Evolutionary conservation across 305 asterid species (phyloP).

Genomic region (Solanum chacoense): DNA sequence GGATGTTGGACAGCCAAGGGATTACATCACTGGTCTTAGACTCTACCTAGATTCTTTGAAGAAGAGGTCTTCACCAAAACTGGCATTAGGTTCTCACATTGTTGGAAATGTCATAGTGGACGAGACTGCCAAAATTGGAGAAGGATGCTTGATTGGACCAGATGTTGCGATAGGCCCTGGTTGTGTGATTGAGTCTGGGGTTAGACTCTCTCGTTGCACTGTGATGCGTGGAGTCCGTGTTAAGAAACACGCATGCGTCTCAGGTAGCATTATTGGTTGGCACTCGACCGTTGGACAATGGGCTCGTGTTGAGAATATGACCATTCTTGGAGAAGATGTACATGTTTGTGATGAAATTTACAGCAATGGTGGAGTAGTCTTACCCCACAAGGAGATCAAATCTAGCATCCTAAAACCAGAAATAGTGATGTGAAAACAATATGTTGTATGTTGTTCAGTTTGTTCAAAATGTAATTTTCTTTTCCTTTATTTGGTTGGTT

Average conservation of each 20-base stretch:
- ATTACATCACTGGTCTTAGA: slow-evolving; percentile 70
- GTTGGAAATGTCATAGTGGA: slow-evolving; percentile 83
- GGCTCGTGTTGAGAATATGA: slow-evolving; percentile 97
- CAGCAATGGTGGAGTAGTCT: slow-evolving; percentile 86
- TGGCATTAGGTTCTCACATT: slow-evolving; percentile 59
- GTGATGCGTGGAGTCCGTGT: slow-evolving; percentile 86
- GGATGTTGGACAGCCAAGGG: slow-evolving; percentile 94
- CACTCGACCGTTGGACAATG: slow-evolving; percentile 91
- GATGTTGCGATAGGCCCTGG: slow-evolving; percentile 89
- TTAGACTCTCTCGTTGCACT: slow-evolving; percentile 84
- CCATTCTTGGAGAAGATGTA: slow-evolving; percentile 87
- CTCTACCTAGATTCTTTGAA: slow-evolving; percentile 69
- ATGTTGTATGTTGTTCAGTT: slow-evolving; percentile 8
- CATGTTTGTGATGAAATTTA: slow-evolving; percentile 84
- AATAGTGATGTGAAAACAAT: slow-evolving; percentile 60
- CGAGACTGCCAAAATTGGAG: slow-evolving; percentile 80
- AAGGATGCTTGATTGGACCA: slow-evolving; percentile 90
- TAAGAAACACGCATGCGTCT: slow-evolving; percentile 77
- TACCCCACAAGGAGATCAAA: slow-evolving; percentile 96
- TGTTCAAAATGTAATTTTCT: slow-evolving; percentile 5
- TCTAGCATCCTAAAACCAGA: slow-evolving; percentile 90
- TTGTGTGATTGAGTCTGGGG: slow-evolving; percentile 75
- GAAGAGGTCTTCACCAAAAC: slow-evolving; percentile 54
- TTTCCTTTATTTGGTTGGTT: background rate
- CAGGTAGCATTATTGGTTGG: slow-evolving; percentile 87